Evolutionary conservation across 2,329 filamentous ascomycete genomes (phyloP), one percentile per base, ranked within the genome.

Genomic region (Fusarium metavorans): DNA sequence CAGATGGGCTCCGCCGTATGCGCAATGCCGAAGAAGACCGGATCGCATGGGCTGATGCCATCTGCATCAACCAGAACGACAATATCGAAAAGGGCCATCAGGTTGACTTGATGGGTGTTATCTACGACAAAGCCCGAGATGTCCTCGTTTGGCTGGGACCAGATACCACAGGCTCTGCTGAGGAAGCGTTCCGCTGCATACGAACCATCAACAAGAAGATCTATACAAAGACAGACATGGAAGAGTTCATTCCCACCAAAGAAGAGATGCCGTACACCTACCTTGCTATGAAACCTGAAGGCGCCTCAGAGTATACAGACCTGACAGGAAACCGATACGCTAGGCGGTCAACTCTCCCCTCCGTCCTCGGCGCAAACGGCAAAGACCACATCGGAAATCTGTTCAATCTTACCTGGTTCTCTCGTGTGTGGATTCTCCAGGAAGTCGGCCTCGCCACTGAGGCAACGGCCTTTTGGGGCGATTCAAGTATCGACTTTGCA

Each of bases 121-220:
- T 69, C 18, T 69, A 69, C 13, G 57, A 54, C 4, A 69, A 48
- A 5, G 67, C 67, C 0, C 48, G 54, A 4, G 56, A 67, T 34
- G 67, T 69, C 0, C 45, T 69, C 32, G 67, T 69, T 20, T 67
- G 67, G 67, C n/a, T 69, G 4, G 67, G 67, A 4, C 64, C 64
- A 4, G 67, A 69, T 10, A 50, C 25, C 1, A 57, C 64, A 2
- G 7, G 11, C 5, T 69, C 67, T 16, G 43, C 64, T 39, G 4
- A 18, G 2, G 67, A 69, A 34, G 64, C 67, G 5, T 67, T 69
- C 25, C 64, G 67, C 2, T 69, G 67, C 6, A 25, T 69, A 9
- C 32, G 39, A 0, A 63, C 64, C 5, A 62, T 69, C 48, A 69
- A 69, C 18, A 34, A 69, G 14, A 69, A 63, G 35, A 13, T 69